phyloP scores from a whole-genome alignment of 75 land plant genomes.

The Cunninghamia lanceolata region DNA sequence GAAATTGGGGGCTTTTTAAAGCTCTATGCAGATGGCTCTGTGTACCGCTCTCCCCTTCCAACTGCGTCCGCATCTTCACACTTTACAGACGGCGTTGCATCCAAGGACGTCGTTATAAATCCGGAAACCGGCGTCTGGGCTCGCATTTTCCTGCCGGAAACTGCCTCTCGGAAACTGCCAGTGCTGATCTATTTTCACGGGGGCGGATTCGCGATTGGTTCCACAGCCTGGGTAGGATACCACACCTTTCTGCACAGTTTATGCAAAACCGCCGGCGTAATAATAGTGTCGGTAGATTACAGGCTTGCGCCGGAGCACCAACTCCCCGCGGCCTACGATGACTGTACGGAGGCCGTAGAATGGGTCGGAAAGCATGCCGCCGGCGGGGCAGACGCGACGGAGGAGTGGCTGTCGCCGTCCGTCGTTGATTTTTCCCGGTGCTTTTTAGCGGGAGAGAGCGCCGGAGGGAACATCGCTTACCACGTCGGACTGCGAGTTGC shows the following conservation, averaged over 20 bases:
- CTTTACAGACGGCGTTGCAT: conserved; percentile 11
- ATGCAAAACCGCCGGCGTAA: conserved; percentile 11
- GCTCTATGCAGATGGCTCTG: conserved; percentile 41
- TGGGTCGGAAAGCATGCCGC: conserved; percentile 34
- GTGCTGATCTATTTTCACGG: conserved; percentile 63
- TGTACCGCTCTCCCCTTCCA: conserved; percentile 31
- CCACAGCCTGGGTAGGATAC: conserved; percentile 36
- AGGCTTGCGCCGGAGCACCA: conserved; percentile 57
- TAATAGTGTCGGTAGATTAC: conserved; percentile 59
- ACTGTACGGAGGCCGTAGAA: conserved; percentile 34
- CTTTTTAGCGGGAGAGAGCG: conserved; percentile 61
- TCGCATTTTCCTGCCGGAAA: conserved; percentile 51
- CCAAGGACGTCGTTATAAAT: conserved; percentile 48
- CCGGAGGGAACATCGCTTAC: conserved; percentile 78
- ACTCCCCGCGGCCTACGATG: conserved; percentile 56
- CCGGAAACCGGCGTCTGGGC: conserved; percentile 38
- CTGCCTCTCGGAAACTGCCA: conserved; percentile 19
- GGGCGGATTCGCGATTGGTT: conserved; percentile 51
- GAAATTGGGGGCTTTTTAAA: conserved; percentile 41
- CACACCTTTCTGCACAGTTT: conserved; percentile 40
- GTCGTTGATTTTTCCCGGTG: conserved; percentile 25
- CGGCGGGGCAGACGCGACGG: conserved; percentile 21
- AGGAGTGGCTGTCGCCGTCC: background rate
- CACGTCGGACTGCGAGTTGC: conserved; percentile 19
- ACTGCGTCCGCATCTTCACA: conserved; percentile 14